Evolutionary conservation across 2,329 filamentous ascomycete species (phyloP), one percentile per base, ranked within the genome.

Genomic region (Verticillium zaregamsianum): DNA sequence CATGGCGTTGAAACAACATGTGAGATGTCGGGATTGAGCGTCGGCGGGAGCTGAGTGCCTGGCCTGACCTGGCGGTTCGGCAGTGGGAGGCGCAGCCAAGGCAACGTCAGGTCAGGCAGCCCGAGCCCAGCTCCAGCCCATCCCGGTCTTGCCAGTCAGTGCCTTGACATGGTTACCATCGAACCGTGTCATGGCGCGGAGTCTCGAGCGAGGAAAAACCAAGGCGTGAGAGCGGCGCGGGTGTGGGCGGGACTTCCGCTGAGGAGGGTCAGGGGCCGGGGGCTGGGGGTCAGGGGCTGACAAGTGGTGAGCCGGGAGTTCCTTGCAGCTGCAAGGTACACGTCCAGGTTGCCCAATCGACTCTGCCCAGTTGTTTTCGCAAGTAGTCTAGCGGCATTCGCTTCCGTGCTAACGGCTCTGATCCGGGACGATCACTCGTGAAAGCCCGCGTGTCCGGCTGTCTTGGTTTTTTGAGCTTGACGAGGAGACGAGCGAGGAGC

Each of bases 281-380:
- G 40, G 40, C 40, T 23, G 40, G 40, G 40, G 40, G 40, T n/a
- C 40, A 49, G 40, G 40, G 40, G 40, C 40, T 49, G 40, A 49
- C 40, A 23, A 49, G 40, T 49, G n/a, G n/a, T 39, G 56, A 55
- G 58, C 58, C 45, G 60, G 62, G 56, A 62, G 60, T 60, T 63
- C 59, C 60, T 61, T 59, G 57, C 63, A 65, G 28, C 63, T 66
- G 65, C 65, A 66, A 66, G 65, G 65, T 63, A 65, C 65, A 28
- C 59, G 32, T 54, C 58, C 58, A 60, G 40, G 40, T n/a, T n/a
- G 23, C 9, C 40, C 40, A 49, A 49, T 49, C 40, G 40, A 25
- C 40, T 49, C 40, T 23, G 40, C n/a, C 40, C 40, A n/a, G 40
- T 28, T 49, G 40, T 49, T 23, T 49, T 59, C 56, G 60, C 64